Percentiles rank a stretch among this genome's conserved stretches.
Conservation (phyloP, 495 filamentous ascomycete genomes). For the Cercophora samala region DNA sequence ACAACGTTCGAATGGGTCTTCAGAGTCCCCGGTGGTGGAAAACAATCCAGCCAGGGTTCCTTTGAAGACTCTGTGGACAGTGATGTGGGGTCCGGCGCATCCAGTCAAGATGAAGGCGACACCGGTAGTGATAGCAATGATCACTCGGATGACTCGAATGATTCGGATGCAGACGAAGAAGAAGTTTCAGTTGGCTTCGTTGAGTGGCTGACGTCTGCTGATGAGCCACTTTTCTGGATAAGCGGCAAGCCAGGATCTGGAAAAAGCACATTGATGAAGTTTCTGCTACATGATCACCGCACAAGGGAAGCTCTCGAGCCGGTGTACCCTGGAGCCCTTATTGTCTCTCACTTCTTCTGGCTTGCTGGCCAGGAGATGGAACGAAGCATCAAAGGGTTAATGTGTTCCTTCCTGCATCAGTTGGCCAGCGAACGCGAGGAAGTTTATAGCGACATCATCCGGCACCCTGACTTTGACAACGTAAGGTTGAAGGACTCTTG, state of each 20-base stretch:
- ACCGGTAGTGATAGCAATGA: background rate
- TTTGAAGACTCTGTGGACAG: no score
- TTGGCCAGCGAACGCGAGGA: background rate
- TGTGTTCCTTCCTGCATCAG: background rate
- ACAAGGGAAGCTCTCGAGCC: background rate
- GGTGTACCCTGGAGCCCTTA: background rate
- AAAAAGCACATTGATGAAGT: background rate
- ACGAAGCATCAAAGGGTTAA: background rate
- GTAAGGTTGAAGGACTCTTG: background rate
- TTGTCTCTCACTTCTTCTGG: conserved; percentile 3
- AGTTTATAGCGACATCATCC: background rate
- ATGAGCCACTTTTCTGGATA: conserved; percentile 1
- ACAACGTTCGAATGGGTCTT: background rate
- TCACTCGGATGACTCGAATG: no score
- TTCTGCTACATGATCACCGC: background rate
- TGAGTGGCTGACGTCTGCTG: no score
- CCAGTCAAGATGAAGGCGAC: background rate
- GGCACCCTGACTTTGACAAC: background rate
- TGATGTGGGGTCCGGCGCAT: no score
- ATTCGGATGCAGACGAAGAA: no score
- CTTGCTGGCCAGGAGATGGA: background rate
- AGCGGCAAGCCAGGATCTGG: conserved; percentile 4
- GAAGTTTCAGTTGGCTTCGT: background rate
- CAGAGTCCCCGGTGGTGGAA: no score
- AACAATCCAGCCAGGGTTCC: no score